Percentiles rank a stretch among this genome's conserved stretches.
Evolutionary conservation across 2,329 filamentous ascomycete genomes (phyloP).

Genomic region (Chrysosporium keratinophilum): DNA sequence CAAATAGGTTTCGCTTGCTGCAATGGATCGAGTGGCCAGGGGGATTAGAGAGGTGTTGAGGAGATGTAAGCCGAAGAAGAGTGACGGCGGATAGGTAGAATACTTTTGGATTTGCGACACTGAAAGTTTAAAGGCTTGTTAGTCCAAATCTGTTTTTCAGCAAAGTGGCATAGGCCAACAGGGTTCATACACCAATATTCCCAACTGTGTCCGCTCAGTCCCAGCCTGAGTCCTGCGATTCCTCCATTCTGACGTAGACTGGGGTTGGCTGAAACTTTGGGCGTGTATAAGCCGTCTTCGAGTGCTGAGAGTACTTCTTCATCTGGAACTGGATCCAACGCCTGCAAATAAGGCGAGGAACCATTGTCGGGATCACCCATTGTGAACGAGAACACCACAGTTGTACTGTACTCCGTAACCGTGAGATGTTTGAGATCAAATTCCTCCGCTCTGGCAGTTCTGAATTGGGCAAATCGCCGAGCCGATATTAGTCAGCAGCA

Average conservation of each 20-base stretch:
- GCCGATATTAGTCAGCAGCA: too few relatives aligned
- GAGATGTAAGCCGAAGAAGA: slow-evolving; percentile 68
- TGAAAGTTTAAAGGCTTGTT: slow-evolving; percentile 26
- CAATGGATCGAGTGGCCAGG: slow-evolving; percentile 59
- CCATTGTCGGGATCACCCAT: slow-evolving; percentile 5
- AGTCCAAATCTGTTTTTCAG: not conserved
- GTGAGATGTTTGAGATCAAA: too few relatives aligned
- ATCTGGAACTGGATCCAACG: slow-evolving; percentile 75
- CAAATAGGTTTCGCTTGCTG: slow-evolving; percentile 70
- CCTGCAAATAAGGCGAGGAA: slow-evolving; percentile 42
- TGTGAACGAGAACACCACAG: not conserved
- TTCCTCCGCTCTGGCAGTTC: too few relatives aligned
- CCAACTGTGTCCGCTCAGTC: slow-evolving; percentile 59
- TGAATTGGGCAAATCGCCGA: too few relatives aligned
- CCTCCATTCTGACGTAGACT: slow-evolving; percentile 11
- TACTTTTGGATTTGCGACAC: slow-evolving; percentile 74
- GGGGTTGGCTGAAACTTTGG: slow-evolving; percentile 17
- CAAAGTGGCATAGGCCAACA: not conserved
- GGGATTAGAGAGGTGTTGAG: slow-evolving; percentile 75
- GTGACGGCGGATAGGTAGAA: slow-evolving; percentile 71
- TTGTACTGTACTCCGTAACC: not conserved
- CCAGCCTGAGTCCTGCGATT: slow-evolving; percentile 27
- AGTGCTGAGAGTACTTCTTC: slow-evolving; percentile 42
- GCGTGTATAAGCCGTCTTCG: slow-evolving; percentile 43
- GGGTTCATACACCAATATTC: slow-evolving; percentile 60